phyloP scores from a whole-genome alignment of 331 rosid genomes.

The Pyracantha coccinea region DNA sequence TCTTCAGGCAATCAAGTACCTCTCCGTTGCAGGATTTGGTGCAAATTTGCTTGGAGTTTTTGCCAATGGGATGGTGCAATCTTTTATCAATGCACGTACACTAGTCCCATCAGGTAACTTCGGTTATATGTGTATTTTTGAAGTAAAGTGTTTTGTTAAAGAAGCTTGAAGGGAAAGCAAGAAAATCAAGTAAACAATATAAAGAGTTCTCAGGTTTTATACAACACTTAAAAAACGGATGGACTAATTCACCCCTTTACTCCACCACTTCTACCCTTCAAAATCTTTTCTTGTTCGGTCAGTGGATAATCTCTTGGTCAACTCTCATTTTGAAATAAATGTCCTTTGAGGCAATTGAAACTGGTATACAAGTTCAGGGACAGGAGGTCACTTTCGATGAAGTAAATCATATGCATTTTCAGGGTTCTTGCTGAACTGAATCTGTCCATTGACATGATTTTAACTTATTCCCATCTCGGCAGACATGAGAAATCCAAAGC shows the following conservation, averaged over 20 bases:
- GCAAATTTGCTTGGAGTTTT: conserved; percentile 84
- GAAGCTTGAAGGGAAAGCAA: background rate
- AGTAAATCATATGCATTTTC: conserved; percentile 8
- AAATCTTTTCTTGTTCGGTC: background rate
- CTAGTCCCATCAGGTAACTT: conserved; percentile 60
- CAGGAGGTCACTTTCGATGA: background rate
- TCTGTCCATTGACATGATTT: conserved; percentile 24
- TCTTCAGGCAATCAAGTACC: conserved; percentile 80
- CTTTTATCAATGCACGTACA: conserved; percentile 80
- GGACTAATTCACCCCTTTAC: background rate
- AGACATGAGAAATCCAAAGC: conserved; percentile 76
- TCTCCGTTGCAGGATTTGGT: conserved; percentile 94
- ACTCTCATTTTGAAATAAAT: too few relatives aligned
- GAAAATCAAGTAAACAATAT: background rate
- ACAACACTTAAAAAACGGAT: background rate
- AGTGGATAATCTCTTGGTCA: background rate
- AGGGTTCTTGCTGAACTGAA: conserved; percentile 20
- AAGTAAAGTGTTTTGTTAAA: too few relatives aligned
- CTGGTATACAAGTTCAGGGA: background rate
- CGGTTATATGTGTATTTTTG: background rate
- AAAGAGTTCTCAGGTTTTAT: background rate
- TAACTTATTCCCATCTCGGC: conserved; percentile 26
- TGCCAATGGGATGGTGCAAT: conserved; percentile 93
- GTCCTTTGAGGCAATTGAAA: background rate
- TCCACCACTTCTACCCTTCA: background rate